Conservation (phyloP, 805 yeast species). For the Barnettozyma wickerhamii region DNA sequence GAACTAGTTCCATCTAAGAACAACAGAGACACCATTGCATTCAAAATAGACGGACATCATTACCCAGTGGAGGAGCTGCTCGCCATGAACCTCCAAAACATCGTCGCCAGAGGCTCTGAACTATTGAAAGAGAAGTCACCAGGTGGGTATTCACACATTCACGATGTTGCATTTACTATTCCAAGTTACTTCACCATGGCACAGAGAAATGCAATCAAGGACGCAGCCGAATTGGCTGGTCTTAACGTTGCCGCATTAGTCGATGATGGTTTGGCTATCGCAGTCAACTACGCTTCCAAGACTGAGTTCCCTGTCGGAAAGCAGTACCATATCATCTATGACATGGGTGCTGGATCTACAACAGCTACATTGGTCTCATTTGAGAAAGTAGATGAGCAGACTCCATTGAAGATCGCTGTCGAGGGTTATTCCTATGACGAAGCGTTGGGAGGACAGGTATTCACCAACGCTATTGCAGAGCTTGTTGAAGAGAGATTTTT, state of each 20-base stretch:
- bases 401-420: slow-evolving; percentile 48
- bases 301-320: slow-evolving; percentile 41
- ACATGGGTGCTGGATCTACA: slow-evolving; percentile 91
- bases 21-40: slow-evolving; percentile 52
- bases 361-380: slow-evolving; percentile 80
- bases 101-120: slow-evolving; percentile 58
- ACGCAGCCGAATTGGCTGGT: slow-evolving; percentile 69
- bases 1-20: slow-evolving; percentile 36
- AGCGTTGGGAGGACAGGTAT: slow-evolving; percentile 68
- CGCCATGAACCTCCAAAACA: slow-evolving; percentile 76
- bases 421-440: slow-evolving; percentile 69
- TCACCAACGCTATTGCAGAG: slow-evolving; percentile 63
- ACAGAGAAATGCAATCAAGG: slow-evolving; percentile 67
- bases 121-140: slow-evolving; percentile 53
- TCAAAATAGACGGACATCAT: slow-evolving; percentile 43
- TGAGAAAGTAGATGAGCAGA: slow-evolving; percentile 38
- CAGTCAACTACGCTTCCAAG: slow-evolving; percentile 69
- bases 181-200: slow-evolving; percentile 66
- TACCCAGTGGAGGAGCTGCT: slow-evolving; percentile 71
- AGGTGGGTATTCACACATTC: slow-evolving; percentile 44
- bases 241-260: slow-evolving; percentile 62
- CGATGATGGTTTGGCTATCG: slow-evolving; percentile 92
- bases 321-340: slow-evolving; percentile 70
- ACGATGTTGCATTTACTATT: slow-evolving; percentile 69
- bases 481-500: slow-evolving; percentile 58